Base-by-base conservation (phyloP, 2,329 filamentous ascomycete species). In the Colletotrichum sp. region DNA sequence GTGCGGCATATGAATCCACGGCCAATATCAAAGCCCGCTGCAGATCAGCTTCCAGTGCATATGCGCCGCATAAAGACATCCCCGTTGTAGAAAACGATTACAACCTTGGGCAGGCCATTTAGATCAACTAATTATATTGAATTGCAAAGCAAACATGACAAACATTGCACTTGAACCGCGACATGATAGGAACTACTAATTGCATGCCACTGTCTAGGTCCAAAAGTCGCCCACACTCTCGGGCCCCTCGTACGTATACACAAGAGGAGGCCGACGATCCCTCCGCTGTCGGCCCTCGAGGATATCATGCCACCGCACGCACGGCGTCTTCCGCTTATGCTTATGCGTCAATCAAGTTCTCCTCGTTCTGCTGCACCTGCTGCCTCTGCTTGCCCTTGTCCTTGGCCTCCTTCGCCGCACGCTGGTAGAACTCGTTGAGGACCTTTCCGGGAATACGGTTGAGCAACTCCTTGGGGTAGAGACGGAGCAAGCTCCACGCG, bases 391-490 rank as follows among this genome's bases (percentile, higher is more conserved):
- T 90, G 78, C 87, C 89, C 88, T 93, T 93, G 77, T 87, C 87
- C 87, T 94, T 93, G 78, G 90, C 86, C 78, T 92, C 90, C 81
- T 90, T 90, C 67, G 90, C 87, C 72, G 92, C 91, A 80, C 94
- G 90, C 83, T 93, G 92, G 86, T 96, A 97, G 88, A 92, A 97
- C 85, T 96, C 95, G 82, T 96, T 93, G 81, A 97, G 91, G 59
- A 95, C 85, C 89, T 96, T 95, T 88, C 92, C 92, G 76, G 95
- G 95, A 83, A 97, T 96, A 87, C 98, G 95, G 90, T 99, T 99
- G 81, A 99, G 94, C 80, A 98, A 89, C 82, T 99, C 97, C 92
- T 98, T 98, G 86, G 96, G 96, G 90, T 96, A 99, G 86, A 99
- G 98, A 80, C 97, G 93, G 80, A 99, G 93, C 85, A 99, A 88